Evolutionary conservation across 257 asterid species (phyloP), one percentile per base, ranked within the genome.

Genomic region (Avicennia marina): DNA sequence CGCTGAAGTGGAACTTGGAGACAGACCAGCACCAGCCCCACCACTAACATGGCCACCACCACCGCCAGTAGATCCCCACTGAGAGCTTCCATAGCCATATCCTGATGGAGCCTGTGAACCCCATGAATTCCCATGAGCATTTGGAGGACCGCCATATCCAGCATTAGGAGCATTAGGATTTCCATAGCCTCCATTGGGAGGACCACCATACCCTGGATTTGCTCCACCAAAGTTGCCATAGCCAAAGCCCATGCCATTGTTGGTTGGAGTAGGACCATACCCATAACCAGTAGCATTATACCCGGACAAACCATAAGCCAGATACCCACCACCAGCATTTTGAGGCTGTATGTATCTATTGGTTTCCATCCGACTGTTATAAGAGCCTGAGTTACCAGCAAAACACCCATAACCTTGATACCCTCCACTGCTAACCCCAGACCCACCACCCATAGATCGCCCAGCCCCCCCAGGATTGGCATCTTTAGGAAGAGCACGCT

Each of bases 401-500:
- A 83, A 70, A 46, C 75, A 67, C 50, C 91, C 89, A 67, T 80
- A 82, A 32, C 89, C 84, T 67, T 72, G 95, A 72, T 79, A 86
- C 26, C 86, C 78, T 33, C 95, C 95, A 24, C 71, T 50, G 34
- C 78, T 38, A 20, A 76, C 74, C 22, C 83, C 79, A 32, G 58
- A 55, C 21, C 88, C 81, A 21, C 88, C 90, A 51, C 82, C 84
- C 80, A 72, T 77, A 36, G 87, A 71, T 16, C 95, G 84, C 53
- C 91, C 89, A 63, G 73, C 70, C 2, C 82, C 86, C 59, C 96
- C 86, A 31, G 95, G 76, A 68, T 66, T 81, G 56, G 87, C 78
- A 54, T 89, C 97, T 73, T 86, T 89, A 13, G 97, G 97, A 48
- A 81, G 87, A 38, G 97, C 97, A 29, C 90, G 86, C 72, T 89